These are phyloP conservation scores for Acidiella bohemica DNA, from an alignment of 495 filamentous ascomycete species.

Conservation along the genomic window DNA sequence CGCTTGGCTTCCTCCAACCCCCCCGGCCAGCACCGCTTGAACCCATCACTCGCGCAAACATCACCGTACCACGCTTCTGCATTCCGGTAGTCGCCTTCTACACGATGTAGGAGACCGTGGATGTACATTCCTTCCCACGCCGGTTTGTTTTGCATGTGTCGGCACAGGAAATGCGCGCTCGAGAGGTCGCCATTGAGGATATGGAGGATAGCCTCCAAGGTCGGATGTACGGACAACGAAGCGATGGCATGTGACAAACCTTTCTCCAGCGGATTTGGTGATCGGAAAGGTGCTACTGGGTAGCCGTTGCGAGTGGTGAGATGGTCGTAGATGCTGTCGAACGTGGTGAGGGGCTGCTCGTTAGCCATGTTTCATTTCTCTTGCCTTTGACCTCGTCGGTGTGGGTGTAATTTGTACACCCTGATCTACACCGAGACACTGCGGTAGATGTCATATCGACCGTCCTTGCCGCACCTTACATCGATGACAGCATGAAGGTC, in stretches of 20 bases:
- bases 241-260: constrained; percentile 23
- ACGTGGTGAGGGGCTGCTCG: too few relatives aligned
- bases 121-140: constrained; percentile 36
- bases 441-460: too few relatives aligned
- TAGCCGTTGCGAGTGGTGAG: constrained; percentile 13
- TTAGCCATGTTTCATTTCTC: too few relatives aligned
- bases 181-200: constrained; percentile 35
- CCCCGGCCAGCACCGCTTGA: constrained; percentile 19
- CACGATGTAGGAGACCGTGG: constrained; percentile 33
- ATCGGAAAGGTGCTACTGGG: constrained; percentile 6
- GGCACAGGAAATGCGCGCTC: constrained; percentile 36
- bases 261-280: constrained; percentile 8
- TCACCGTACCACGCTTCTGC: constrained; percentile 33
- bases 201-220: constrained; percentile 35
- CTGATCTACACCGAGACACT: too few relatives aligned
- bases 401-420: too few relatives aligned
- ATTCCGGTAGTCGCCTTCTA: constrained; percentile 36
- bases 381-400: too few relatives aligned
- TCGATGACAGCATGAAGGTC: too few relatives aligned
- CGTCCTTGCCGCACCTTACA: too few relatives aligned
- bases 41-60: constrained; percentile 26
- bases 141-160: constrained; percentile 36
- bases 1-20: constrained; percentile 9
- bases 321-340: constrained; percentile 14
- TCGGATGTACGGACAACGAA: constrained; percentile 31